Base-by-base conservation (phyloP, 306 rosid genomes). In the Vicia sativa region DNA sequence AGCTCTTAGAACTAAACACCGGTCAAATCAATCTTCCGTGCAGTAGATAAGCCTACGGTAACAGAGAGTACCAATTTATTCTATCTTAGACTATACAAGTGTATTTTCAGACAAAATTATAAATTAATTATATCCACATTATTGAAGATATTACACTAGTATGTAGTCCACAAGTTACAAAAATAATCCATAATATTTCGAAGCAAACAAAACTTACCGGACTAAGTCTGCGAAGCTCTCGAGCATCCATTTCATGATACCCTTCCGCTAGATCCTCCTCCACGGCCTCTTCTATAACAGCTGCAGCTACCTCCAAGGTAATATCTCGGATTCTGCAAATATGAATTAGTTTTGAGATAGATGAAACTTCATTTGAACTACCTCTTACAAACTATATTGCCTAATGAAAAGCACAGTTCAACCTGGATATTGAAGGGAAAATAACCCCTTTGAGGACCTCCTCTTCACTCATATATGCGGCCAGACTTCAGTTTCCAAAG, bases 181-280 rank as follows among this genome's bases (percentile, higher is more conserved):
- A 54, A 25, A 64, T 23, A n/a, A 49, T 39, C 49, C 14, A 5
- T 9, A 74, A 42, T 52, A 39, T 55, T 45, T 50, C 28, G 29
- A 54, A 65, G 37, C 34, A 60, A 70, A 39, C 12, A 38, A 54
- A 61, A 64, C 65, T 59, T 79, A 88, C 99, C 96, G 77, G 70
- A 50, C 45, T 78, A 54, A 90, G 90, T 82, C 71, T 95, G 44
- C 15, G 79, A 37, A 95, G 87, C 64, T 95, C 99, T 67, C 92
- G 87, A 55, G 88, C 89, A 72, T 95, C 97, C 79, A 95, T 84
- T 55, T 62, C 87, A 5, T 89, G 90, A 73, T 88, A 78, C 46
- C 99, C 99, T 84, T 90, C 99, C 0, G 83, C 99, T 63, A 95
- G 86, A 74, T 90, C 96, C 82, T 95, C 99, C 64, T 73, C 88